Evolutionary conservation across 169 alveolate species (phyloP), one percentile per base, ranked within the genome.

Genomic region (Eimeria brunetti): DNA sequence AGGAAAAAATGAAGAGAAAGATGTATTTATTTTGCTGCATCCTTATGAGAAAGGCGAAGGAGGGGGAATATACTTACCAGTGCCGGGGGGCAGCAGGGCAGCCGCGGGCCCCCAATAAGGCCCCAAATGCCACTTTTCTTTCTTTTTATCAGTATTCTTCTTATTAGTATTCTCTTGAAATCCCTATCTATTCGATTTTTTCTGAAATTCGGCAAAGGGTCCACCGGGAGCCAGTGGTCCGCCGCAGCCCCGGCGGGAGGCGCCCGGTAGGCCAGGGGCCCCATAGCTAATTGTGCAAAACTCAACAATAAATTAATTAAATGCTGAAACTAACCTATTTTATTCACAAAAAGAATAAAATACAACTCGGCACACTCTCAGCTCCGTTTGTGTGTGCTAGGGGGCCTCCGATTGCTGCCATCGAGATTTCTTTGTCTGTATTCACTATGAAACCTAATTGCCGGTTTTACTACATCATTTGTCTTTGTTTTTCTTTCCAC

Each of bases 221-320:
- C 33, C 51, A 11, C 51, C 51, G 33, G 16, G 80, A 33, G 51
- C 51, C 80, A 49, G 80, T 69, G 80, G 80, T 69, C 80, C 80
- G 46, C 80, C 80, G 51, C 51, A 69, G n/a, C 33, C 80, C 80
- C 80, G 80, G 9, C 51, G 16, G 16, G 30, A 9, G 80, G 8
- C 11, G 80, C n/a, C 27, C 12, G 80, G 80, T 69, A 69, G 80
- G 33, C 80, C 80, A 69, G 80, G 51, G 80, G 49, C 80, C 51
- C 51, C 80, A 64, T 49, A 69, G 27, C 36, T 69, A 46, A 69
- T 69, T 3, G 38, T 14, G n/a, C n/a, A 69, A 36, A 33, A 16
- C 0, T 69, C n/a, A 2, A 69, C 6, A 2, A 33, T 69, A 1
- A 69, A 33, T 14, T 18, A 33, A 14, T 33, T 33, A 36, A 30